phyloP scores from a whole-genome alignment of 495 filamentous ascomycete genomes.

The Aspergillus funiculosus region DNA sequence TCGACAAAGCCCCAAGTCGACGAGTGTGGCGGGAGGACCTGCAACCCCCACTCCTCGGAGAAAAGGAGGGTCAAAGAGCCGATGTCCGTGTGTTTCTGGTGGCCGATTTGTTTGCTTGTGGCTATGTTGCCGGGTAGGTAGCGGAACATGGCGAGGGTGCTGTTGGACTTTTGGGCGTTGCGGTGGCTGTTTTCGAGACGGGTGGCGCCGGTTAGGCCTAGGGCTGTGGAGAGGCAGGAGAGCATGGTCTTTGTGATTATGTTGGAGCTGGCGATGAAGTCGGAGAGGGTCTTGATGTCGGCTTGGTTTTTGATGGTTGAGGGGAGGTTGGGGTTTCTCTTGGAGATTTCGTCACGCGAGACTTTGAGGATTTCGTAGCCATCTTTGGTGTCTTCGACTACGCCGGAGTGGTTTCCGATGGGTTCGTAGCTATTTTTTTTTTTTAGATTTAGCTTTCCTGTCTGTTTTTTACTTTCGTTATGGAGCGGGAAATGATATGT shows the following conservation, averaged over 20 bases:
- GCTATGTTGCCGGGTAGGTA: constrained; percentile 4
- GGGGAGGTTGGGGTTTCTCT: neutral
- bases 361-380: constrained; percentile 9
- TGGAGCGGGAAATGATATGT: neutral
- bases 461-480: neutral
- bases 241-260: constrained; percentile 8
- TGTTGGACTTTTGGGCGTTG: constrained; percentile 6
- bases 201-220: constrained; percentile 2
- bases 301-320: neutral
- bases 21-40: constrained; percentile 43
- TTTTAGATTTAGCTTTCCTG: neutral
- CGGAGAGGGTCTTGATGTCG: neutral
- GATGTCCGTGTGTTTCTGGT: constrained; percentile 56
- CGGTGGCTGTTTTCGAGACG: constrained; percentile 4
- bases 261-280: constrained; percentile 5
- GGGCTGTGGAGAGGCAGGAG: constrained; percentile 1
- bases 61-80: constrained; percentile 53
- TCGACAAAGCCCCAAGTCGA: constrained; percentile 49
- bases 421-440: neutral
- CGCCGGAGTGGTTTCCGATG: neutral
- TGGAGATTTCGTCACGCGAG: neutral
- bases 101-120: constrained; percentile 26
- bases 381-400: constrained; percentile 1
- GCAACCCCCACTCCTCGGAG: constrained; percentile 52
- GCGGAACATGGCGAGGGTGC: constrained; percentile 8